Conservation (phyloP, 2,329 filamentous ascomycete genomes). For the Claviceps humidiphila region DNA sequence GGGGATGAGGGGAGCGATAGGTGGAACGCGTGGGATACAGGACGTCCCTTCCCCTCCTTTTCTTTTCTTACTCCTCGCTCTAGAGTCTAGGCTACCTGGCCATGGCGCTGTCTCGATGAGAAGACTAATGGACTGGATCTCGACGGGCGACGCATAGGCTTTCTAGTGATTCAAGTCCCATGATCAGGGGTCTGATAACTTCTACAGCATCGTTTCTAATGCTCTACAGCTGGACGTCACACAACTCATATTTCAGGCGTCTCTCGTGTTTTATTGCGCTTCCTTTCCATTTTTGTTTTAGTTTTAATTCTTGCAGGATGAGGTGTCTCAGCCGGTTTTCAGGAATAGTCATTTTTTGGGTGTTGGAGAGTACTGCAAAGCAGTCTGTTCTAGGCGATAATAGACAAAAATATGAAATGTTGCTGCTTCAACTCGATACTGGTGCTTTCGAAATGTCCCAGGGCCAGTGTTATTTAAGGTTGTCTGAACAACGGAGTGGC, state of each 20-base stretch:
- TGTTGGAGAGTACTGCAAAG: slow-evolving; percentile 1
- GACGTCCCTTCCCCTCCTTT: background rate
- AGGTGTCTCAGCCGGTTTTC: background rate
- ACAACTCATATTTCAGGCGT: background rate
- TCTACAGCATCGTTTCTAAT: background rate
- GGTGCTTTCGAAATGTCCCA: background rate
- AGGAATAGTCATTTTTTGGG: slow-evolving; percentile 3
- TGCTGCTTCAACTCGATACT: background rate
- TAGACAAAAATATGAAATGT: slow-evolving; percentile 8
- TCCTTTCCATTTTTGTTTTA: background rate
- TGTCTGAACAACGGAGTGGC: background rate
- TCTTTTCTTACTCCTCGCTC: background rate
- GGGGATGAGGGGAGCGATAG: background rate
- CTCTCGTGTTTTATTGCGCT: background rate
- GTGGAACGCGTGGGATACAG: background rate
- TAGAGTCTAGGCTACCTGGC: background rate
- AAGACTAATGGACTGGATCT: background rate
- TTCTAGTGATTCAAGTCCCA: background rate
- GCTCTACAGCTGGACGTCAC: background rate
- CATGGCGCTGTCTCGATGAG: background rate
- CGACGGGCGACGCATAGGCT: background rate
- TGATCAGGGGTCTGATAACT: background rate
- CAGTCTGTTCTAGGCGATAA: background rate
- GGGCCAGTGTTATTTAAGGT: background rate
- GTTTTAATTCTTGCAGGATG: background rate